phyloP scores from a whole-genome alignment of 2,329 filamentous ascomycete genomes.

The Apiospora arundinis region DNA sequence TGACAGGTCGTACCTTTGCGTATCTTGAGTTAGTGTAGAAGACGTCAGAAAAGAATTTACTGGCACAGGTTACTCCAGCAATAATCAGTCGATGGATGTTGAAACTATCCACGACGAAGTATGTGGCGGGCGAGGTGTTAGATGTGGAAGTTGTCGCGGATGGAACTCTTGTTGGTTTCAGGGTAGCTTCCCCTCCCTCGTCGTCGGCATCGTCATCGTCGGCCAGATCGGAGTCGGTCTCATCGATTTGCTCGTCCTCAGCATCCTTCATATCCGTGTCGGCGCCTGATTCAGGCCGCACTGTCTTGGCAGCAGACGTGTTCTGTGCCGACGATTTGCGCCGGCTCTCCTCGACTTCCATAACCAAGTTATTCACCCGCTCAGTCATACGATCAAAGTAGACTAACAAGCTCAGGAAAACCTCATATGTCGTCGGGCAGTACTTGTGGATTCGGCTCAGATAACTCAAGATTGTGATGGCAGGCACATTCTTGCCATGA shows the following conservation, averaged over 20 bases:
- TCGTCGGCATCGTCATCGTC: slow-evolving; percentile 52
- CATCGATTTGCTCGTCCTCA: slow-evolving; percentile 45
- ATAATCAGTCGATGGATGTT: slow-evolving; percentile 98
- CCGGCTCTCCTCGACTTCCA: slow-evolving; percentile 67
- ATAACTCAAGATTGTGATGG: slow-evolving; percentile 96
- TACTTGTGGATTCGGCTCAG: slow-evolving; percentile 97
- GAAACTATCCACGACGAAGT: slow-evolving; percentile 97
- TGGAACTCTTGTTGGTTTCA: slow-evolving; percentile 34
- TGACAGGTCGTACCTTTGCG: slow-evolving; percentile 76
- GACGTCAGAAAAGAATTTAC: slow-evolving; percentile 99
- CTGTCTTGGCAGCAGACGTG: slow-evolving; percentile 19
- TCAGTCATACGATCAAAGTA: slow-evolving; percentile 99
- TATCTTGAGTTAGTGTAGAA: slow-evolving; percentile 99
- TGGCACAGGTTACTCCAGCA: slow-evolving; percentile 95
- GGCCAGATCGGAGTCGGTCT: slow-evolving; percentile 58
- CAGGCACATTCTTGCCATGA: slow-evolving; percentile 96
- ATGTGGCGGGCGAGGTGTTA: slow-evolving; percentile 52
- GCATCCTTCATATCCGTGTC: slow-evolving; percentile 47
- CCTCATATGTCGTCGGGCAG: slow-evolving; percentile 97
- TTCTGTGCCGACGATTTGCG: slow-evolving; percentile 39
- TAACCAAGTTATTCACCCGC: slow-evolving; percentile 82
- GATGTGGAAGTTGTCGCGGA: slow-evolving; percentile 29
- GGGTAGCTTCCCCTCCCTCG: slow-evolving; percentile 43
- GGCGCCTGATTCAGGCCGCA: slow-evolving; percentile 19
- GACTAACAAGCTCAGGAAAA: slow-evolving; percentile 91